phyloP scores from a whole-genome alignment of 73 alveolate species.

The Diophrys appendiculata region DNA sequence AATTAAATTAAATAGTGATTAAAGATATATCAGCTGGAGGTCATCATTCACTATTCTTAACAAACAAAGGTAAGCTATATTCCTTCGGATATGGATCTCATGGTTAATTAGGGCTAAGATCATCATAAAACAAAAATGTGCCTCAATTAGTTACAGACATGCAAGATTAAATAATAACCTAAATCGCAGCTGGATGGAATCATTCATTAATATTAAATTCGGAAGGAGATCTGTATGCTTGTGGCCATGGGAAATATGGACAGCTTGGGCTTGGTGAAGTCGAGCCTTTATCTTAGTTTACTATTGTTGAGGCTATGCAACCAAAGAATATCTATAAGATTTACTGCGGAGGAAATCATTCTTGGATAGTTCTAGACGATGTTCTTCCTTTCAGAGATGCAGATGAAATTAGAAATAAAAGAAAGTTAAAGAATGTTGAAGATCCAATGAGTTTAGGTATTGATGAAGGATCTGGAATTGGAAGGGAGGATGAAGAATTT shows the following conservation, averaged over 20 bases:
- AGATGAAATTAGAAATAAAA: conserved; percentile 47
- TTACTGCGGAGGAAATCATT: conserved; percentile 61
- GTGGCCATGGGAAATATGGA: conserved; percentile 95
- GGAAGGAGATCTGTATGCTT: conserved; percentile 84
- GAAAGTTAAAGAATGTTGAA: conserved; percentile 13
- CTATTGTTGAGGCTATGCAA: no score
- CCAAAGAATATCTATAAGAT: no score
- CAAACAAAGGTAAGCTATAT: conserved; percentile 87
- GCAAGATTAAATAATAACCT: conserved; percentile 57
- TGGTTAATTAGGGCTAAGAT: conserved; percentile 95
- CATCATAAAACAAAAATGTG: conserved; percentile 77
- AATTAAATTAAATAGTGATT: conserved; percentile 44
- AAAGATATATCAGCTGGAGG: conserved; percentile 93
- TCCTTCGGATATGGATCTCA: conserved; percentile 95
- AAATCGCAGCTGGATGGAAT: conserved; percentile 98
- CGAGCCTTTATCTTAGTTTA: no score
- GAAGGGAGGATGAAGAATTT: conserved; percentile 3
- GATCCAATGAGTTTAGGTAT: not conserved
- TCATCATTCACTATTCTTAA: conserved; percentile 87
- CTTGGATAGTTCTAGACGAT: conserved; percentile 93
- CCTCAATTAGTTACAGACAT: conserved; percentile 89
- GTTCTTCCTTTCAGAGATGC: conserved; percentile 81
- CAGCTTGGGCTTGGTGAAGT: conserved; percentile 67
- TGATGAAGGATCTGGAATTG: not conserved
- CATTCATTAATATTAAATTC: conserved; percentile 91